Percentiles rank a stretch among this genome's conserved stretches.
Conservation (phyloP, 768 basidiomycete species). For the Lentinula lateritia region DNA sequence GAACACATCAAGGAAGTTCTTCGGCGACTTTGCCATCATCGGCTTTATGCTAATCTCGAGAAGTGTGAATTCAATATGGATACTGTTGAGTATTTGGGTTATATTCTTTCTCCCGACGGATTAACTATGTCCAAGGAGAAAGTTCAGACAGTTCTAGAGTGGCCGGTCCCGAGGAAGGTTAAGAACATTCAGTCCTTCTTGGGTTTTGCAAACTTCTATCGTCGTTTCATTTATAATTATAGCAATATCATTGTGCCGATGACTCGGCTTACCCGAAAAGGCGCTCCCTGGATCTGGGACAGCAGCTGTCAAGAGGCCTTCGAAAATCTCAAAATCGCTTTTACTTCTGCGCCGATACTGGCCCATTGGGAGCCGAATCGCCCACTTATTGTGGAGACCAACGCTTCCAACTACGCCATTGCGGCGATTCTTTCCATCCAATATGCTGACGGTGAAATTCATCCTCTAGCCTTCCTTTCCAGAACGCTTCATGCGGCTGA, state of each 20-base stretch:
- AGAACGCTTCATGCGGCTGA: not conserved
- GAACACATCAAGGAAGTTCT: slow-evolving; percentile 14
- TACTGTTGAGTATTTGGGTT: slow-evolving; percentile 25
- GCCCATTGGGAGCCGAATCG: slow-evolving; percentile 5
- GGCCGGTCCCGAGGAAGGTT: slow-evolving; percentile 28
- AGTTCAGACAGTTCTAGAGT: slow-evolving; percentile 27
- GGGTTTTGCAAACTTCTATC: slow-evolving; percentile 36
- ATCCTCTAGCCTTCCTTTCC: not conserved
- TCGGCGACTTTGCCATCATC: slow-evolving; percentile 14
- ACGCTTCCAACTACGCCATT: not conserved
- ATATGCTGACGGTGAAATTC: not conserved
- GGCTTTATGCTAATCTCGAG: slow-evolving; percentile 26
- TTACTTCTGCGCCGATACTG: slow-evolving; percentile 23
- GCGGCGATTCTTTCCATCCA: not conserved
- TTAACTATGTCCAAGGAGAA: slow-evolving; percentile 34
- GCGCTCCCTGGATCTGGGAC: slow-evolving; percentile 19
- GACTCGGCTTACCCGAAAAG: slow-evolving; percentile 20
- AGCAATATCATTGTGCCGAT: slow-evolving; percentile 22
- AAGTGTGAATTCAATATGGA: slow-evolving; percentile 27
- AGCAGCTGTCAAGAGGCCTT: slow-evolving; percentile 18
- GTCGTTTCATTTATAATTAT: slow-evolving; percentile 27
- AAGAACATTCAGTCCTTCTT: slow-evolving; percentile 33
- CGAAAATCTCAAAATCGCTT: slow-evolving; percentile 18
- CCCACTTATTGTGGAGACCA: not conserved
- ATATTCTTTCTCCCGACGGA: slow-evolving; percentile 19